Evolutionary conservation across 2,329 filamentous ascomycete genomes (phyloP).

Genomic region (Fusarium napiforme): DNA sequence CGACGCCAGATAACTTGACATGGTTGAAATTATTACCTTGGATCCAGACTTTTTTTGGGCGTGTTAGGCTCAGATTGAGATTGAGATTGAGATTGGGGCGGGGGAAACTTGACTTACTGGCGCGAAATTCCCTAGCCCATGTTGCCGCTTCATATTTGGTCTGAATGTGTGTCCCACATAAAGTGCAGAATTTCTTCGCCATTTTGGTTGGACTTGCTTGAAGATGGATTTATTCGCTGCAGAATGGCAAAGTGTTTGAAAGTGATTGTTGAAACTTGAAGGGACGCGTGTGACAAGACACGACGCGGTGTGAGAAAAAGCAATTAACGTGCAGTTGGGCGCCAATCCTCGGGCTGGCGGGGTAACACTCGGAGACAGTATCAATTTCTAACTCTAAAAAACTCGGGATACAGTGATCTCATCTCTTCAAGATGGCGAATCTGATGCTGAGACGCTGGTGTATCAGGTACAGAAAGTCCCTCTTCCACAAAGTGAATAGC

Average conservation of each 20-base stretch:
- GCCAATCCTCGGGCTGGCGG: neutral
- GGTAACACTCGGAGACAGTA: neutral
- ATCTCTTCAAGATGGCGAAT: constrained; percentile 83
- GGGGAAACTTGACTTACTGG: constrained; percentile 1
- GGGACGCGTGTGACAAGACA: neutral
- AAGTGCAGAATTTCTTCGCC: neutral
- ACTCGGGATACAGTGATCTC: constrained; percentile 78
- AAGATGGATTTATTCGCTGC: neutral
- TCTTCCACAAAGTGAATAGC: constrained; percentile 87
- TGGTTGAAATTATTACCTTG: constrained; percentile 3
- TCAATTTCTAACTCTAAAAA: constrained; percentile 72
- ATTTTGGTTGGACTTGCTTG: accelerated
- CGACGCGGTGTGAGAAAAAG: neutral
- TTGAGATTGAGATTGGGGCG: no score
- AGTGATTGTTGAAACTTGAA: accelerated
- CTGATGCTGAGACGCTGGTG: constrained; percentile 75
- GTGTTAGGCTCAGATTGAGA: neutral
- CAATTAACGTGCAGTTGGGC: neutral
- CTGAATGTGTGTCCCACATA: constrained; percentile 2
- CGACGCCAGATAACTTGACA: constrained; percentile 19
- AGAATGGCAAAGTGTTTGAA: neutral
- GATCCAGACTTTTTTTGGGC: constrained; percentile 7
- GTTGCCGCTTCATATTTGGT: neutral
- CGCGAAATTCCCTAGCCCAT: constrained; percentile 23
- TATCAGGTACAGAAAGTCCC: constrained; percentile 69